phyloP scores from a whole-genome alignment of 1,139 yeast genomes.

The Geotrichum macrosporum region DNA sequence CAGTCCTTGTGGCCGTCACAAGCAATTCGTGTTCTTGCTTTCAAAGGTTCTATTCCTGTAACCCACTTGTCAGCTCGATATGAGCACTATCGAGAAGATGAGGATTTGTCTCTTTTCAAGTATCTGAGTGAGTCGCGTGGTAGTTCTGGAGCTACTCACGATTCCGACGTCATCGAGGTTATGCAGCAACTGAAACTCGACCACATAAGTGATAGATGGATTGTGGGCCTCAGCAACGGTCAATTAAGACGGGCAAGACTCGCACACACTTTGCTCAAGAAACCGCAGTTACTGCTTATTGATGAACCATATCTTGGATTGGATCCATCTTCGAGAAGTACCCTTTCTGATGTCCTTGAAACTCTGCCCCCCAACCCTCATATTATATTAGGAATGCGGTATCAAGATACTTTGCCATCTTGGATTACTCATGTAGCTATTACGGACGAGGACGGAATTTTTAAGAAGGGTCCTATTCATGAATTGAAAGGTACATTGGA shows the following conservation, averaged over 20 bases:
- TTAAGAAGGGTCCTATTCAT: slow-evolving; percentile 45
- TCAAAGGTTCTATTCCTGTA: slow-evolving; percentile 53
- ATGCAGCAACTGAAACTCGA: slow-evolving; percentile 52
- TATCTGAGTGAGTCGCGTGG: slow-evolving; percentile 46
- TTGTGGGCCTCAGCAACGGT: slow-evolving; percentile 86
- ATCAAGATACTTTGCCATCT: slow-evolving; percentile 67
- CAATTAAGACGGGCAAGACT: slow-evolving; percentile 86
- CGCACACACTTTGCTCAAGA: slow-evolving; percentile 63
- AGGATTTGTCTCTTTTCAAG: slow-evolving; percentile 67
- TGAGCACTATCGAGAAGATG: slow-evolving; percentile 77
- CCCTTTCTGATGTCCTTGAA: slow-evolving; percentile 53
- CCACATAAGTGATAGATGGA: slow-evolving; percentile 65
- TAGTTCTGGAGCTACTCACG: slow-evolving; percentile 24
- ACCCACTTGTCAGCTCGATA: slow-evolving; percentile 86
- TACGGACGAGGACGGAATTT: slow-evolving; percentile 53
- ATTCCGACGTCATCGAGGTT: slow-evolving; percentile 39
- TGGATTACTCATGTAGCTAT: slow-evolving; percentile 75
- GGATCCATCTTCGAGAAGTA: slow-evolving; percentile 65
- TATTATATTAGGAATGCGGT: slow-evolving; percentile 68
- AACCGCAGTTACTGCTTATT: slow-evolving; percentile 63
- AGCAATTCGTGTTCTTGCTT: slow-evolving; percentile 54
- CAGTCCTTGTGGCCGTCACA: slow-evolving; percentile 44
- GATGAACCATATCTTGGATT: slow-evolving; percentile 93
- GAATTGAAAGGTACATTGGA: slow-evolving; percentile 38
- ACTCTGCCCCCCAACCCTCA: slow-evolving; percentile 40